Percentiles rank a stretch among this genome's conserved stretches.
phyloP scores from a whole-genome alignment of 2,329 filamentous ascomycete genomes.

The Colletotrichum somersetense region DNA sequence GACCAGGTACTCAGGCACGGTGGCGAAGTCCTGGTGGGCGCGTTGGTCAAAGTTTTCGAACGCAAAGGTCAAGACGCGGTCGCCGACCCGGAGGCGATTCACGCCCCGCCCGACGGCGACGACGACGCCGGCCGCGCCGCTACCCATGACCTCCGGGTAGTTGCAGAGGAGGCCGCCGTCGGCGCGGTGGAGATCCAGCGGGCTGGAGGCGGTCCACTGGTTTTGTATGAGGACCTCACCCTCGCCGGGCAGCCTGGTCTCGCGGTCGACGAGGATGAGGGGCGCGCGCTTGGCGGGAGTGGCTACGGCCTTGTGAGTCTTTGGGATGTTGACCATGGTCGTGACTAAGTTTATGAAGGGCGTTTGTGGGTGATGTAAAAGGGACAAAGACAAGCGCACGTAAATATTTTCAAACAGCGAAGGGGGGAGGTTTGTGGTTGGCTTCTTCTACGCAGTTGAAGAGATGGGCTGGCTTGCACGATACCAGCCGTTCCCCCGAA shows the following conservation, averaged over 20 bases:
- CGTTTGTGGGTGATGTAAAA: background rate
- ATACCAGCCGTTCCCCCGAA: background rate
- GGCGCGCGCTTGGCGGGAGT: conserved; percentile 43
- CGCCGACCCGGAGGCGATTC: conserved; percentile 58
- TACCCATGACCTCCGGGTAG: conserved; percentile 65
- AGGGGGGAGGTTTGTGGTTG: background rate
- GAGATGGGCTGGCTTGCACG: background rate
- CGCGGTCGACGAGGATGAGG: conserved; percentile 44
- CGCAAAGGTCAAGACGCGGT: conserved; percentile 69
- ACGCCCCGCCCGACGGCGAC: conserved; percentile 59
- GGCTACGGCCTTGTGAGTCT: conserved; percentile 47
- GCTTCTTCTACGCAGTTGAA: background rate
- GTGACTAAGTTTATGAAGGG: background rate
- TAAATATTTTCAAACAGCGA: background rate
- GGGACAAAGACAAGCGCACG: too few relatives aligned
- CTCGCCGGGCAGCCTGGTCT: conserved; percentile 50
- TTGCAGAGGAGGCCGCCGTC: conserved; percentile 69
- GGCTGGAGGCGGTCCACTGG: conserved; percentile 72
- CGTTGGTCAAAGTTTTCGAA: conserved; percentile 62
- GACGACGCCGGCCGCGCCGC: conserved; percentile 64
- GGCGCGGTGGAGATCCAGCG: conserved; percentile 72
- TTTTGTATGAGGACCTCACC: conserved; percentile 68
- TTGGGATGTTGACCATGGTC: conserved; percentile 43
- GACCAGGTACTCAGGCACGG: conserved; percentile 62
- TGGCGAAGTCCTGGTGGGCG: conserved; percentile 68